Base-by-base conservation (phyloP, 2,329 filamentous ascomycete genomes). In the Clonostachys byssicola region DNA sequence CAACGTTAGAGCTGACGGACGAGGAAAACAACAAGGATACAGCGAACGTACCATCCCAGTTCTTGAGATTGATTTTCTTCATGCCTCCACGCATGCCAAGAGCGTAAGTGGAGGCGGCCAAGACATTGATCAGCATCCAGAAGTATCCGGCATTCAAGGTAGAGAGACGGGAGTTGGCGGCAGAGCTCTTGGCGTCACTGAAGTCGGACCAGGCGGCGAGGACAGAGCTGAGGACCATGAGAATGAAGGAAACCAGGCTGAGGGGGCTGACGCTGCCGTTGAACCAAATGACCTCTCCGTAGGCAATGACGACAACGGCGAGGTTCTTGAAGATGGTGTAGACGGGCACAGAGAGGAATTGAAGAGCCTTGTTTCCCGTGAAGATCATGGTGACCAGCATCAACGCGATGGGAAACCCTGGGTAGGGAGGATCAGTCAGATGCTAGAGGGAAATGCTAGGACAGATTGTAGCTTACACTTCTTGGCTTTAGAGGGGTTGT, bases 241-340 rank as follows among this genome's bases (percentile, higher is more conserved):
- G 75, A 47, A 91, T 91, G 60, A 99, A 99, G 4, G 92, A 95
- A 61, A 96, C 86, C 33, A 99, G 81, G 4, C 91, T 85, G 68
- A 96, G 83, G 42, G 86, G 81, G n/a, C 88, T 92, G 50, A 99
- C 92, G 44, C 85, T 90, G 62, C 92, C 92, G 52, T 94, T 94
- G 58, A 99, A 99, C 92, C 92, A 97, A 46, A 99, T 80, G 34
- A 99, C 92, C 72, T 99, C 94, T 57, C 94, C 94, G 58, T 99
- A 99, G 47, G 94, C 94, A 61, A 97, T 99, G 54, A 97, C 84
- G 60, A 99, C 97, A 67, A 95, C 99, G 51, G 94, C 96, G 75
- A 99, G 71, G 74, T 99, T 99, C 81, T 99, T 99, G 81, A 99
- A 99, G 66, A 99, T 99, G 48, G 94, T 99, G 74, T 99, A 99